These are phyloP conservation scores for Trichosporon sp. DNA, from an alignment of 1,284 basidiomycete species.

Conservation along the genomic window DNA sequence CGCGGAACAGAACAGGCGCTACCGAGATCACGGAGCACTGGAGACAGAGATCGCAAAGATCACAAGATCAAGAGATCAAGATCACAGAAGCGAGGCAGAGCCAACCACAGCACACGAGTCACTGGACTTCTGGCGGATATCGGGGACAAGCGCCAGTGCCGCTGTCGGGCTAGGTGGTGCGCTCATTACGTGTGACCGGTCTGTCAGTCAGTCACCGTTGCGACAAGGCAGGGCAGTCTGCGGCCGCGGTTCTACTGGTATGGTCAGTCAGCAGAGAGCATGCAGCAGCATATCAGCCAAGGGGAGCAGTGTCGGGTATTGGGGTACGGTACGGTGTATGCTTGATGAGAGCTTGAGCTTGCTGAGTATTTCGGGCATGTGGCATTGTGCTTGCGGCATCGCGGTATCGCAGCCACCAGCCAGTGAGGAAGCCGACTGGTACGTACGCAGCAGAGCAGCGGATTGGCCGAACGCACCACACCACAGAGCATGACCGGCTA, in stretches of 20 bases:
- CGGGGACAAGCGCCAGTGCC: neutral
- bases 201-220: too few relatives aligned
- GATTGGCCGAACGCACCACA: neutral
- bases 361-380: neutral
- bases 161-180: too few relatives aligned
- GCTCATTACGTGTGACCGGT: neutral
- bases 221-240: too few relatives aligned
- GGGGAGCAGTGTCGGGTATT: neutral
- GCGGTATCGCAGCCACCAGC: too few relatives aligned
- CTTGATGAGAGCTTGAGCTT: conserved; percentile 3
- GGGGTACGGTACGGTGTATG: neutral
- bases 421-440: too few relatives aligned
- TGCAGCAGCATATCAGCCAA: too few relatives aligned
- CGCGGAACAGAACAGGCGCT: too few relatives aligned
- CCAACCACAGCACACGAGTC: neutral
- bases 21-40: neutral
- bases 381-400: neutral
- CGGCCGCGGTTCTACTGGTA: too few relatives aligned
- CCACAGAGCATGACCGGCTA: conserved; percentile 1
- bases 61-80: too few relatives aligned
- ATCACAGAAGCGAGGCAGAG: neutral
- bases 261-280: neutral
- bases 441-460: too few relatives aligned
- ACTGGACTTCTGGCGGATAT: neutral
- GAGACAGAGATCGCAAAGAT: neutral